phyloP scores from a whole-genome alignment of 2,329 filamentous ascomycete species.

The Monilinia vaccinii-corymbosi region DNA sequence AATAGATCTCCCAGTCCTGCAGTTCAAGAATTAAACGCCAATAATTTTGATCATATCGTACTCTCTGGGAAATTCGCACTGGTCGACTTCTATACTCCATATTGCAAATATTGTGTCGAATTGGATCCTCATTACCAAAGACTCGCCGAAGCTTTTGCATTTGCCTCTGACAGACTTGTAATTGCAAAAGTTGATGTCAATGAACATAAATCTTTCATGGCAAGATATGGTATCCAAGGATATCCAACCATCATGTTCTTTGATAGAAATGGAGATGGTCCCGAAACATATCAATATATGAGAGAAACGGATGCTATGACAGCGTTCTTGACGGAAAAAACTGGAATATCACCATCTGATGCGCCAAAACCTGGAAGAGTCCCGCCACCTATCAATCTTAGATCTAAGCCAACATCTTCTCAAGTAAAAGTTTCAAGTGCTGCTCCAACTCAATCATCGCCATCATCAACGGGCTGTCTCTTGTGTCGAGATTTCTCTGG shows the following conservation, averaged over 20 bases:
- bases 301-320: slow-evolving; percentile 18
- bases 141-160: slow-evolving; percentile 67
- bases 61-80: slow-evolving; percentile 87
- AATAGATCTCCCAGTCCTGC: slow-evolving; percentile 12
- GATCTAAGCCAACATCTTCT: slow-evolving; percentile 30
- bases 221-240: slow-evolving; percentile 49
- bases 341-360: slow-evolving; percentile 19
- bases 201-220: slow-evolving; percentile 64
- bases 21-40: slow-evolving; percentile 76
- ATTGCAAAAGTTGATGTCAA: slow-evolving; percentile 94
- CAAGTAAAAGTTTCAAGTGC: slow-evolving; percentile 39
- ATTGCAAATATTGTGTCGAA: slow-evolving; percentile 93
- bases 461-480: slow-evolving; percentile 52
- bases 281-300: slow-evolving; percentile 17
- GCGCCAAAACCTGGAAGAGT: slow-evolving; percentile 15
- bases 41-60: slow-evolving; percentile 84
- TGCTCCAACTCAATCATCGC: slow-evolving; percentile 17
- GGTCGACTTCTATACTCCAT: slow-evolving; percentile 96
- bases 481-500: slow-evolving; percentile 80
- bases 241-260: slow-evolving; percentile 98
- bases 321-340: slow-evolving; percentile 22
- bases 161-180: slow-evolving; percentile 62
- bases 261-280: slow-evolving; percentile 26
- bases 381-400: slow-evolving; percentile 26
- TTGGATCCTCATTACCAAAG: slow-evolving; percentile 84